Evolutionary conservation across 2,329 filamentous ascomycete species (phyloP).

Genomic region (Zasmidium citrigriseum): DNA sequence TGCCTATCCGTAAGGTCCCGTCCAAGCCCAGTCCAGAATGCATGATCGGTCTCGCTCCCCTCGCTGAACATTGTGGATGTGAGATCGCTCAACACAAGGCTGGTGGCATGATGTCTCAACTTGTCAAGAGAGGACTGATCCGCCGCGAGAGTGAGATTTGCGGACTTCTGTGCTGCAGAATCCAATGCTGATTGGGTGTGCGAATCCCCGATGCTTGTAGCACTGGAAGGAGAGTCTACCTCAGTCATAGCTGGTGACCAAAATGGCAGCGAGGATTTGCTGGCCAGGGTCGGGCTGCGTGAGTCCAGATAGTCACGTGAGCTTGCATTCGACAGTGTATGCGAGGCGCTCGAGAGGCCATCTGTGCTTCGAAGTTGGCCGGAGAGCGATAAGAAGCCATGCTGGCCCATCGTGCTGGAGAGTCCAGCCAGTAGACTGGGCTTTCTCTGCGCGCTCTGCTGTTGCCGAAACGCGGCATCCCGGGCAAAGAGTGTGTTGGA

Average conservation of each 20-base stretch:
- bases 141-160: conserved; percentile 35
- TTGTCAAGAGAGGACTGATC: conserved; percentile 51
- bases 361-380: conserved; percentile 28
- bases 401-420: conserved; percentile 11
- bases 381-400: conserved; percentile 22
- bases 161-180: conserved; percentile 5
- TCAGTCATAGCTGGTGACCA: conserved; percentile 83
- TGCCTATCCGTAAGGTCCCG: conserved; percentile 38
- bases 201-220: conserved; percentile 56
- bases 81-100: conserved; percentile 84
- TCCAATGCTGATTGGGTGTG: conserved; percentile 19
- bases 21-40: conserved; percentile 68
- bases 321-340: conserved; percentile 32
- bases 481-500: conserved; percentile 84
- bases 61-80: conserved; percentile 82
- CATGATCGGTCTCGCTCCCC: conserved; percentile 89
- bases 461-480: conserved; percentile 41
- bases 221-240: conserved; percentile 63
- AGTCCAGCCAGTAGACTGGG: conserved; percentile 14
- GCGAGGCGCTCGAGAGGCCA: conserved; percentile 27
- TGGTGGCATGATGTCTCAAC: conserved; percentile 68
- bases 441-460: conserved; percentile 2
- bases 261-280: conserved; percentile 77
- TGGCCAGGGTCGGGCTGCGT: conserved; percentile 67
- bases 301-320: conserved; percentile 68